phyloP scores from a whole-genome alignment of 2,329 filamentous ascomycete species.

The Fusarium newnesense region DNA sequence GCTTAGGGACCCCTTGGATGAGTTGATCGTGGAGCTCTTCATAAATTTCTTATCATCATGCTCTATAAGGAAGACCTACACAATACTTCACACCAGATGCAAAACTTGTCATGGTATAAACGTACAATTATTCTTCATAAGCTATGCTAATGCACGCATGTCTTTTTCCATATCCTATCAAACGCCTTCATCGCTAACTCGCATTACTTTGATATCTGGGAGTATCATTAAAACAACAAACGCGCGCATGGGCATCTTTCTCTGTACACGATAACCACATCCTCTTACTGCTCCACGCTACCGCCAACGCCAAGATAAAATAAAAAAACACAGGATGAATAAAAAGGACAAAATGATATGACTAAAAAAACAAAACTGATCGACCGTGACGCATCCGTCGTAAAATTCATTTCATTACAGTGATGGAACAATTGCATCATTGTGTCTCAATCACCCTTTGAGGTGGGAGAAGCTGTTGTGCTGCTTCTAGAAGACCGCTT shows the following conservation, averaged over 20 bases:
- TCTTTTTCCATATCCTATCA: slow-evolving; percentile 29
- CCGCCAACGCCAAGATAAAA: slow-evolving; percentile 42
- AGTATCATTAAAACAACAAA: slow-evolving; percentile 11
- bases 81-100: neutral
- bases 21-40: no score
- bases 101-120: neutral
- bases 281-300: slow-evolving; percentile 22
- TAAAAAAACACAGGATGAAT: slow-evolving; percentile 4
- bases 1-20: rapidly evolving
- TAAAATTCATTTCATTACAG: slow-evolving; percentile 41
- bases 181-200: slow-evolving; percentile 37
- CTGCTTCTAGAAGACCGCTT: slow-evolving; percentile 21
- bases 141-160: slow-evolving; percentile 9
- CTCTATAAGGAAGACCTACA: rapidly evolving
- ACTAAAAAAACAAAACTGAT: slow-evolving; percentile 9
- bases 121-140: slow-evolving; percentile 23
- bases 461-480: neutral
- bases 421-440: slow-evolving; percentile 26
- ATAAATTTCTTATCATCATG: neutral
- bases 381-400: slow-evolving; percentile 33
- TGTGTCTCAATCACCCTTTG: slow-evolving; percentile 1
- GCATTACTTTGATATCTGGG: slow-evolving; percentile 15
- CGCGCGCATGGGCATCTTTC: slow-evolving; percentile 2
- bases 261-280: slow-evolving; percentile 12
- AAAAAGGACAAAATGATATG: neutral